Base-by-base conservation (phyloP, 208 protist species). In the Borovskyia barvae region DNA sequence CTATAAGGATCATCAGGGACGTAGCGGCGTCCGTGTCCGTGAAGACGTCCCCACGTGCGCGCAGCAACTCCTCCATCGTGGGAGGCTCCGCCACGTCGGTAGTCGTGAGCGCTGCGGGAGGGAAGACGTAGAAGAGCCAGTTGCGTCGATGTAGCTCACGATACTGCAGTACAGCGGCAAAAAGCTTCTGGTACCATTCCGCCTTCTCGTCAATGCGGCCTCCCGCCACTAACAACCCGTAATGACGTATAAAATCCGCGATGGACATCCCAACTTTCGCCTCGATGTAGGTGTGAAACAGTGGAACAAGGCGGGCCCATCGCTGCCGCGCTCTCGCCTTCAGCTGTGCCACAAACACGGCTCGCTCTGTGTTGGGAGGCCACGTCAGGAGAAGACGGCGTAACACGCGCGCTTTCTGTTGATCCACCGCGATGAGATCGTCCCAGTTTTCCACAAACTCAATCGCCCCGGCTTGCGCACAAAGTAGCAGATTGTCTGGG, bases 41-140 rank as follows among this genome's bases (percentile, higher is more conserved):
- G 8, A 32, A 15, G n/a, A 50, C 12, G 25, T 61, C 37, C 1
- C 57, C 62, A 3, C 48, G 36, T 8, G 43, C 59, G n/a, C 32
- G 49, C 41, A 78, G 42, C 29, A 78, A 42, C 41, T 70, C 62
- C 37, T 39, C 42, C 60, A 78, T 73, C 47, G 65, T 66, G n/a
- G 72, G 72, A 24, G 66, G 60, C 43, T 52, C 62, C 47, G 55
- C 51, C 17, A 19, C 19, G 14, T 24, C 26, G 11, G 41, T 35
- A 14, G 40, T 39, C 19, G 67, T 64, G 17, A 49, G 11, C 6
- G 54, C 48, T 1, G 57, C 47, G 8, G 76, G 71, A 1, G 76
- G 76, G 41, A 77, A 82, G 14, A 78, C 63, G 39, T 79, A 51
- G 35, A 82, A 82, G 20, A 82, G 60, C 70, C 71, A 82, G 24